phyloP scores from a whole-genome alignment of 2,329 filamentous ascomycete genomes.

The Ophiostoma ips region DNA sequence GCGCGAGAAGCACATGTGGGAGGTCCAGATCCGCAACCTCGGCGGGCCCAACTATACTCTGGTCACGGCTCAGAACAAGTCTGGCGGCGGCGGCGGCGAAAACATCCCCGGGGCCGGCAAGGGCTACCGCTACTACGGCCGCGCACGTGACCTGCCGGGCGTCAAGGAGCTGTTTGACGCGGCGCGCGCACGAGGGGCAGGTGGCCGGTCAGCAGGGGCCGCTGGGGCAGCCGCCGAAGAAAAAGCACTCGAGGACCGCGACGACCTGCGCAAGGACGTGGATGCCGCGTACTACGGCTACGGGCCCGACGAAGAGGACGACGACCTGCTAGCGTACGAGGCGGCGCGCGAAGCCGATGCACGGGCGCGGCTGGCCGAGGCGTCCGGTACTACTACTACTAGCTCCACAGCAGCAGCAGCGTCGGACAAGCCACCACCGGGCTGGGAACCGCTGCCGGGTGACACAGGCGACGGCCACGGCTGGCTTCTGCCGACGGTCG shows the following conservation, averaged over 20 bases:
- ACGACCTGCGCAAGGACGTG: conserved; percentile 60
- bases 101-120: conserved; percentile 59
- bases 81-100: conserved; percentile 36
- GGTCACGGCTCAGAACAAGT: no score
- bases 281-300: conserved; percentile 96
- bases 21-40: conserved; percentile 85
- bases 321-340: conserved; percentile 67
- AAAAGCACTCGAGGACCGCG: conserved; percentile 46
- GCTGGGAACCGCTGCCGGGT: conserved; percentile 78
- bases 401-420: conserved; percentile 32
- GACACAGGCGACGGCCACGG: conserved; percentile 68
- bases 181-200: conserved; percentile 33
- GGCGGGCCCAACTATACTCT: conserved; percentile 98
- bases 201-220: conserved; percentile 19
- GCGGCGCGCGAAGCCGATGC: conserved; percentile 71
- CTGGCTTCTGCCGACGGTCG: conserved; percentile 74
- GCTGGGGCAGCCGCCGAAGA: conserved; percentile 15
- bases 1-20: conserved; percentile 99
- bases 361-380: conserved; percentile 45
- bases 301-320: conserved; percentile 83
- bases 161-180: conserved; percentile 94
- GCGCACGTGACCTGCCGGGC: conserved; percentile 72
- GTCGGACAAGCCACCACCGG: conserved; percentile 43
- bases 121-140: conserved; percentile 80
- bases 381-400: no score